These are phyloP conservation scores for Ustilago nuda DNA, from an alignment of 1,284 basidiomycete species.

Conservation along the genomic window DNA sequence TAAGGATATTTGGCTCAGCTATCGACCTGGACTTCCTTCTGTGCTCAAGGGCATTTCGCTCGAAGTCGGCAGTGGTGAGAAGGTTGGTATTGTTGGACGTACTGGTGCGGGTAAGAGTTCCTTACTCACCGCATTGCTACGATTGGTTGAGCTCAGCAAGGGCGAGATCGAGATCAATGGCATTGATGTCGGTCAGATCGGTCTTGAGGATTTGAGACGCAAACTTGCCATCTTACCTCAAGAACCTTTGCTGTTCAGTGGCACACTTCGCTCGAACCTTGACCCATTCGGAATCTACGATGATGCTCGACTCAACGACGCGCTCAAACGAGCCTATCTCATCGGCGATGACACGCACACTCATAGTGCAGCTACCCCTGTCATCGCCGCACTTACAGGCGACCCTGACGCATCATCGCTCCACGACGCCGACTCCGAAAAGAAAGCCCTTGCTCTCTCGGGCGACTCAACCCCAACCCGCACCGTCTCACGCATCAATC, in stretches of 20 bases:
- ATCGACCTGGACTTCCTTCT: conserved; percentile 72
- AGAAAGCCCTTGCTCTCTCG: conserved; percentile 24
- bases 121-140: conserved; percentile 78
- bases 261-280: conserved; percentile 70
- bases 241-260: conserved; percentile 69
- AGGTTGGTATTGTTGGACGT: conserved; percentile 73
- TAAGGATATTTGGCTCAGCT: conserved; percentile 70
- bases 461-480: conserved; percentile 30
- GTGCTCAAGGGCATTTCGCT: conserved; percentile 72
- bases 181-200: conserved; percentile 73
- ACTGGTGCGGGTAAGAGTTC: conserved; percentile 78
- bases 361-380: conserved; percentile 37
- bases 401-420: conserved; percentile 26
- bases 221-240: conserved; percentile 63
- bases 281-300: conserved; percentile 69
- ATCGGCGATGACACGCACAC: conserved; percentile 53
- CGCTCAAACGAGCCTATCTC: conserved; percentile 68
- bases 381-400: conserved; percentile 25
- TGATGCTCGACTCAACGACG: conserved; percentile 67
- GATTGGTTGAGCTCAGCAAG: conserved; percentile 76
- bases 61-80: conserved; percentile 71
- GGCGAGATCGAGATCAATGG: conserved; percentile 81
- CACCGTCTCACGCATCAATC: conserved; percentile 56
- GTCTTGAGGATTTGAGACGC: conserved; percentile 69
- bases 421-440: conserved; percentile 39